Conservation (phyloP, 73 alveolate species). For the Blepharisma stoltei region DNA sequence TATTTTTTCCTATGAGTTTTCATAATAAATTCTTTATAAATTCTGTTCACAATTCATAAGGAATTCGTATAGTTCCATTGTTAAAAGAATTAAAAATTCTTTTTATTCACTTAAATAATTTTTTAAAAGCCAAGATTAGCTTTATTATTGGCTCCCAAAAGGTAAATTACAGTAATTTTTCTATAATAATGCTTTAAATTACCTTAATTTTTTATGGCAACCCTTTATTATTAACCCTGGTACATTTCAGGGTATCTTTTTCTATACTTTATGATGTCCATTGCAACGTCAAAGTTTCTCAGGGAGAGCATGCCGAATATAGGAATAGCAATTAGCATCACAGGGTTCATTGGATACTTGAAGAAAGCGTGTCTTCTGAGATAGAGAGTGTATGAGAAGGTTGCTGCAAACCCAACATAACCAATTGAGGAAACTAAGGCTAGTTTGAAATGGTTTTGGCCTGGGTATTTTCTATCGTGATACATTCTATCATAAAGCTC, state of each 20-base stretch:
- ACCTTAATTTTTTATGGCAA: too few species aligned
- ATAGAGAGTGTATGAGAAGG: constrained; percentile 1
- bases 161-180: too few species aligned
- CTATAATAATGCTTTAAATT: too few species aligned
- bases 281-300: constrained; percentile 3
- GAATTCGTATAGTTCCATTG: too few species aligned
- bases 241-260: constrained; percentile 33
- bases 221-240: constrained; percentile 1
- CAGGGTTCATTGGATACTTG: constrained; percentile 11
- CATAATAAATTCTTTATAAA: too few species aligned
- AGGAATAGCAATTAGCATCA: constrained; percentile 5
- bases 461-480: constrained; percentile 31
- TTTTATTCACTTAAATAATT: too few species aligned
- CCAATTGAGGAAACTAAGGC: background rate
- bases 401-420: background rate
- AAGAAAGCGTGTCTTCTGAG: constrained; percentile 16
- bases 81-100: too few species aligned
- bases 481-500: constrained; percentile 28
- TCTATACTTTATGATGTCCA: constrained; percentile 10
- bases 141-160: too few species aligned
- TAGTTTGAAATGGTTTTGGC: constrained; percentile 10
- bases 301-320: constrained; percentile 12
- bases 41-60: too few species aligned
- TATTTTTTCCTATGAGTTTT: too few species aligned
- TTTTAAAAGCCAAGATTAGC: too few species aligned